Evolutionary conservation across 495 filamentous ascomycete species (phyloP), one percentile per base, ranked within the genome.

Genomic region (Hypoxylon lienhwacheense): DNA sequence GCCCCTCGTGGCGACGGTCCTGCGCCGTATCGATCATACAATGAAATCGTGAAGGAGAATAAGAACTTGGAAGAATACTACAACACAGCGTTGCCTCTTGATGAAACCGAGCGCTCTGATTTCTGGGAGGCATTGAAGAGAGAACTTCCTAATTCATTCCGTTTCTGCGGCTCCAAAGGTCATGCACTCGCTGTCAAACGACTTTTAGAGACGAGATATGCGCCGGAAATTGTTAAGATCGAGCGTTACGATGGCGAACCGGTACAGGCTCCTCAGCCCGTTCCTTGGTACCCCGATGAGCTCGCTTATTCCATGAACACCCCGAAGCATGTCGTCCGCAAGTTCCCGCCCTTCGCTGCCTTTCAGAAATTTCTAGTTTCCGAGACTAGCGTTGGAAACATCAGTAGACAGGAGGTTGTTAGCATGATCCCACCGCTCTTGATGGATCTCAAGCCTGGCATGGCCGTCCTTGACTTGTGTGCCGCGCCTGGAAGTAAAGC

Each of bases 321-420:
- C 5, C 90, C 93, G 12, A 97, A 97, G 75, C 86, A 93, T 51
- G 85, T 96, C 47, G 77, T 97, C 59, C 85, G 95, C 46, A 89
- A 88, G 53, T 95, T 93, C 68, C 81, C 87, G 4, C 95, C 95
- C 1, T 98, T 98, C 67, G 83, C 89, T 35, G 86, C 86, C 11
- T 97, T 98, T 70, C 93, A 98, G 70, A 95, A 93, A 67, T 98
- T 95, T 77, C 75, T 98, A n/a, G 93, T 98, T 16, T 91, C 91
- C 19, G 93, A 98, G 76, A 96, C 93, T 7, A 90, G 87, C 35
- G 89, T 96, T 42, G 93, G 93, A 64, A 98, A 97, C 66, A 97
- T 98, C 66, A 95, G 86, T 69, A 82, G 93, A 61, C 93, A 98
- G 71, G 93, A 98, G 73, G 83, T 92, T 15, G 93, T 98, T 53